These are phyloP conservation scores for Dujonia santamariae DNA, from an alignment of 1,139 yeast species.

Conservation along the genomic window DNA sequence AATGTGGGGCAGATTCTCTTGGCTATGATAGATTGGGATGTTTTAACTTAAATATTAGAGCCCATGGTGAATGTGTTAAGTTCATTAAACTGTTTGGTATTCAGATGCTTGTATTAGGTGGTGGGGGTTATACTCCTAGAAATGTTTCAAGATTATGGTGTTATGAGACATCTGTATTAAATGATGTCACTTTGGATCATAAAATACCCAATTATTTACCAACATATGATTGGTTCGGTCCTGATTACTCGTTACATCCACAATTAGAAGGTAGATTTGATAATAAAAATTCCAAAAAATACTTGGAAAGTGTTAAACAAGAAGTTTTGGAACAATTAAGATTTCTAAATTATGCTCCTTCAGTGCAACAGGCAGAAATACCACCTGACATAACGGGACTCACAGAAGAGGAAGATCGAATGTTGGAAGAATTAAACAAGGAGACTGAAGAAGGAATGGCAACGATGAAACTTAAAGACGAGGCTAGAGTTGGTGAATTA, in stretches of 20 bases:
- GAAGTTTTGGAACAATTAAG: slow-evolving; percentile 81
- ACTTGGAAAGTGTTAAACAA: slow-evolving; percentile 74
- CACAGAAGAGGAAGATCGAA: slow-evolving; percentile 57
- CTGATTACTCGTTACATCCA: slow-evolving; percentile 89
- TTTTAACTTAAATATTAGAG: slow-evolving; percentile 84
- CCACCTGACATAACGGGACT: slow-evolving; percentile 82
- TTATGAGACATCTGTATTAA: slow-evolving; percentile 84
- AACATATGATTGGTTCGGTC: slow-evolving; percentile 85
- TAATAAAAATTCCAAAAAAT: slow-evolving; percentile 81
- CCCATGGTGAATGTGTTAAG: slow-evolving; percentile 93
- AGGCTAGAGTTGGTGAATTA: slow-evolving; percentile 23
- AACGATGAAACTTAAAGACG: slow-evolving; percentile 22
- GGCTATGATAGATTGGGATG: slow-evolving; percentile 94
- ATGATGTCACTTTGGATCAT: slow-evolving; percentile 72
- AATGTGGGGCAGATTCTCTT: slow-evolving; percentile 95
- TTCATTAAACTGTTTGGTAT: slow-evolving; percentile 82
- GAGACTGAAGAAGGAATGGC: slow-evolving; percentile 27
- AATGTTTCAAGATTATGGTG: slow-evolving; percentile 95
- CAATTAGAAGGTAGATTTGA: slow-evolving; percentile 84
- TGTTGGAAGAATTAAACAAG: slow-evolving; percentile 47
- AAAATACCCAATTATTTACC: slow-evolving; percentile 79
- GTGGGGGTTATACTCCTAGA: slow-evolving; percentile 97
- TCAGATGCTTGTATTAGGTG: slow-evolving; percentile 90
- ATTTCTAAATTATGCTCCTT: slow-evolving; percentile 85
- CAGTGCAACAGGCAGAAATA: slow-evolving; percentile 86